Conservation (phyloP, 192 early-diverging fungal species). For the Entophlyctis luteolus region DNA sequence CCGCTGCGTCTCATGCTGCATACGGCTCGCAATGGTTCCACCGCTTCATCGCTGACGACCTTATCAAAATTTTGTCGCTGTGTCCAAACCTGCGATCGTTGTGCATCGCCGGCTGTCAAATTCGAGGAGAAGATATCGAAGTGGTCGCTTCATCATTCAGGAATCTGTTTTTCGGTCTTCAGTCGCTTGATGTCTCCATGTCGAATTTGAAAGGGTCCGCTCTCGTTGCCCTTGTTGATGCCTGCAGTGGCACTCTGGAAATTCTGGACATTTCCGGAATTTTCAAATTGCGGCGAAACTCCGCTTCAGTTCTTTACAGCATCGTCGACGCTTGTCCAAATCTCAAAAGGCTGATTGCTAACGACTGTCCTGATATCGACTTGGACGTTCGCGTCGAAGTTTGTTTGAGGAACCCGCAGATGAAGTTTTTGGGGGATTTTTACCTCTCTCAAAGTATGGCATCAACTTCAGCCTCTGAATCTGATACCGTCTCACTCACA, state of each 20-base stretch:
- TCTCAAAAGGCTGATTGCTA: not conserved
- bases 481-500: too few species aligned
- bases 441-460: not conserved
- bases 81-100: not conserved
- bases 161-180: not conserved
- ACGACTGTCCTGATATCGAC: conserved; percentile 10
- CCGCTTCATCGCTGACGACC: conserved; percentile 2
- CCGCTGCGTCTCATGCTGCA: too few species aligned
- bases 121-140: not conserved
- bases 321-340: not conserved
- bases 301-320: not conserved
- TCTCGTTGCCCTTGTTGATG: not conserved
- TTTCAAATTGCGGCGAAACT: conserved; percentile 7
- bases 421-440: not conserved
- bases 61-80: not conserved
- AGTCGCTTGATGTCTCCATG: not conserved
- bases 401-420: not conserved
- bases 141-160: not conserved
- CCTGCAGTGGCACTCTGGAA: not conserved
- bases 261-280: not conserved
- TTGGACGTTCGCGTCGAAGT: not conserved
- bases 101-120: not conserved
- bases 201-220: not conserved
- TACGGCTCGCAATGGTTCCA: conserved; percentile 1
- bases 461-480: too few species aligned